A percentile compares a stretch with the other conserved stretches of the same genome.
Evolutionary conservation across 805 yeast species (phyloP).

Genomic region (Myxozyma monticola): DNA sequence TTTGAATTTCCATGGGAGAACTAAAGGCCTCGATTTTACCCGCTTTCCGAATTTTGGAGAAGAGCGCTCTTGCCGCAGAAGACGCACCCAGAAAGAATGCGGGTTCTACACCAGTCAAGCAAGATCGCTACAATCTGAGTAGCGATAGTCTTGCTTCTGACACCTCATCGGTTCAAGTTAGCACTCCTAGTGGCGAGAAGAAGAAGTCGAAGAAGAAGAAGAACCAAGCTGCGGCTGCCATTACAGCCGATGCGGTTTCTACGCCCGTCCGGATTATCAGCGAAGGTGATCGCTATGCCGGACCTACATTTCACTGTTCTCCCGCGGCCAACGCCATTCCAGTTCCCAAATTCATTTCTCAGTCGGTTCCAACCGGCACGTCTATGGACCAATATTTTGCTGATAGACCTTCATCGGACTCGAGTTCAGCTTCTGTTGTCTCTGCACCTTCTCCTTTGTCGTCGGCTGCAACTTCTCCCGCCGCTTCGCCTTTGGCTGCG

Average conservation of each 20-base stretch:
- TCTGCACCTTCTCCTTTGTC: constrained; percentile 5
- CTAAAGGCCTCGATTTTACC: too few relatives aligned
- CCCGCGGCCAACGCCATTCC: constrained; percentile 35
- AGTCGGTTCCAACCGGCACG: constrained; percentile 17
- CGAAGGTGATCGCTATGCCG: constrained; percentile 28
- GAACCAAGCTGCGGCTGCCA: background rate
- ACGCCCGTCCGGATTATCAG: constrained; percentile 13
- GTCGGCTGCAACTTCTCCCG: constrained; percentile 2
- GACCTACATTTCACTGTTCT: constrained; percentile 34
- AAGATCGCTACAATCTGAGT: too few relatives aligned
- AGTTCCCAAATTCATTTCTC: constrained; percentile 31
- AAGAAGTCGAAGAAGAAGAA: too few relatives aligned
- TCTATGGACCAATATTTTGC: constrained; percentile 12
- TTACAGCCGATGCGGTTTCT: background rate
- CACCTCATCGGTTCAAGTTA: too few relatives aligned
- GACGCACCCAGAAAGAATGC: too few relatives aligned
- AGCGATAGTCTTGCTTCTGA: too few relatives aligned
- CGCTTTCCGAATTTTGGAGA: too few relatives aligned
- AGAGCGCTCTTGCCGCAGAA: too few relatives aligned
- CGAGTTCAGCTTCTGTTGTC: background rate
- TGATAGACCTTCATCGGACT: background rate
- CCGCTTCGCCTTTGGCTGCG: background rate
- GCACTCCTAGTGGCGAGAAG: too few relatives aligned
- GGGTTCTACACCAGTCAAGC: too few relatives aligned
- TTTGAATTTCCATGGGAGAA: too few relatives aligned